These are phyloP conservation scores for Saccharomycopsis sp. DNA, from an alignment of 805 yeast genomes.

Conservation along the genomic window DNA sequence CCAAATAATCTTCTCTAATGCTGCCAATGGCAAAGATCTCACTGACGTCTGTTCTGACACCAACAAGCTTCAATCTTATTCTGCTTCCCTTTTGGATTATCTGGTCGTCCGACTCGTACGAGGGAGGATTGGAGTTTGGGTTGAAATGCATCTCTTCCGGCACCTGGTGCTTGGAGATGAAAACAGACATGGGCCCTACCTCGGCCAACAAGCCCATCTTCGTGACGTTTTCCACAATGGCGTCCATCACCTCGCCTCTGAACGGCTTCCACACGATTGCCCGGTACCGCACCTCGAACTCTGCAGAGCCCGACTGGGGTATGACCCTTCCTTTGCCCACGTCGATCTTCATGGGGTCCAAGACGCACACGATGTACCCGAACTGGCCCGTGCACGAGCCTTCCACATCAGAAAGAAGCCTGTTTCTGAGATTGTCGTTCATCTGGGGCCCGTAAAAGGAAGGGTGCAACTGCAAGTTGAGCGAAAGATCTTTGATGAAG, in stretches of 20 bases:
- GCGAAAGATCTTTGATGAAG: constrained; percentile 73
- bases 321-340: constrained; percentile 90
- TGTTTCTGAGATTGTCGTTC: constrained; percentile 87
- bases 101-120: constrained; percentile 91
- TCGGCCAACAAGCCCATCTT: constrained; percentile 96
- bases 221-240: constrained; percentile 86
- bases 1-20: constrained; percentile 94
- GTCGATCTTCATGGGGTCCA: constrained; percentile 89
- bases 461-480: constrained; percentile 90
- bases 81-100: constrained; percentile 89
- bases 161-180: constrained; percentile 88
- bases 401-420: constrained; percentile 89
- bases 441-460: constrained; percentile 96
- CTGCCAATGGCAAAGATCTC: constrained; percentile 96
- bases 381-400: constrained; percentile 99
- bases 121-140: constrained; percentile 97
- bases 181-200: constrained; percentile 93
- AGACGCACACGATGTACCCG: constrained; percentile 92
- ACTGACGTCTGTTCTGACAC: constrained; percentile 95
- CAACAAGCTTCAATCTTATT: constrained; percentile 90
- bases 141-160: constrained; percentile 91
- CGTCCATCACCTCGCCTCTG: constrained; percentile 98
- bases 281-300: constrained; percentile 88
- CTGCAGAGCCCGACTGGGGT: constrained; percentile 90
- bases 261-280: constrained; percentile 98